Evolutionary conservation across 2,329 filamentous ascomycete genomes (phyloP), one percentile per base, ranked within the genome.

Genomic region (Ustilaginoidea virens): DNA sequence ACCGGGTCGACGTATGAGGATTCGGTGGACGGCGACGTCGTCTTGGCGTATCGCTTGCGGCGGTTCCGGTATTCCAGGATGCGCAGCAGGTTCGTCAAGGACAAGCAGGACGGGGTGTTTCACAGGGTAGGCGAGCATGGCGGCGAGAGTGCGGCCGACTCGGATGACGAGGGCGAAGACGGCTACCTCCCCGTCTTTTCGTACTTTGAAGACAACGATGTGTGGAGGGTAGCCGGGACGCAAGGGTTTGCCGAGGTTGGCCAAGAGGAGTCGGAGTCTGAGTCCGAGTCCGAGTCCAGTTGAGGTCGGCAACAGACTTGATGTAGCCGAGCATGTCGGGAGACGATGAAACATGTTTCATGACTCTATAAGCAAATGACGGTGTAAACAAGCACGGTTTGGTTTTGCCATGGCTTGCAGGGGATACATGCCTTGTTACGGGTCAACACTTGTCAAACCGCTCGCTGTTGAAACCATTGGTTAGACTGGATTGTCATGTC

Each of bases 21-120:
- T 17, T 30, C 20, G 3, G 15, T 32, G 3, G 27, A 38, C 8
- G 25, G 26, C 2, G 36, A 38, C 3, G 36, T 34, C n/a, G 22
- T 36, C 15, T 10, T 38, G 10, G 36, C 36, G 6, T 38, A 38
- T 15, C 32, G 36, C 11, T 14, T 36, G 5, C 31, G 36, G 17
- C 25, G 32, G 6, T 38, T 38, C 19, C 29, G 29, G 4, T 38
- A 38, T 10, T 36, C 36, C 7, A 38, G 25, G 13, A 26, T 34
- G 18, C 33, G 27, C 9, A 32, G 31, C 8, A 22, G 20, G 9
- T 30, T 34, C 16, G 31, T 12, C 21, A 27, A 15, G 7, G 30
- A 29, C 9, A 21, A 36, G 10, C 13, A 27, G 24, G 34, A 37
- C 15, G 36, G 36, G 24, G n/a, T n/a, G n/a, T n/a, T n/a, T n/a